Percentiles rank a stretch among this genome's conserved stretches.
These are phyloP conservation scores for Aspergillus phoenicis DNA, from an alignment of 2,329 filamentous ascomycete genomes.

Conservation along the genomic window DNA sequence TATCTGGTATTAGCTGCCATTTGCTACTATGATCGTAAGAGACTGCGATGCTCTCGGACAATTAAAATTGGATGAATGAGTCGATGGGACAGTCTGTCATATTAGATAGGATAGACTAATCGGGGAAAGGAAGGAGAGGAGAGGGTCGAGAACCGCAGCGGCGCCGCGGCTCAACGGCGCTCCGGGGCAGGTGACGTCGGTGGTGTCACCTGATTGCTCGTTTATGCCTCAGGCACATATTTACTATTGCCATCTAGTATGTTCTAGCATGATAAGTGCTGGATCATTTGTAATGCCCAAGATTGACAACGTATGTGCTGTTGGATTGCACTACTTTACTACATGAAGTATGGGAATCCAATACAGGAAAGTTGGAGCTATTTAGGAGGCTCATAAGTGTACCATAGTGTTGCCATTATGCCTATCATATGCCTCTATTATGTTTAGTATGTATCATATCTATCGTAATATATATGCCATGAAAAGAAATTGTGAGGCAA, in stretches of 20 bases:
- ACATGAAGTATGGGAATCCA: no score
- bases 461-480: conserved; percentile 16
- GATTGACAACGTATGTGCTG: no score
- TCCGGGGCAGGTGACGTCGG: conserved; percentile 17
- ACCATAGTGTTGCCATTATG: background rate
- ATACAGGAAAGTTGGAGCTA: no score
- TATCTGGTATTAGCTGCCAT: conserved; percentile 84
- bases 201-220: conserved; percentile 5
- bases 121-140: background rate
- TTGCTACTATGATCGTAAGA: background rate
- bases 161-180: background rate
- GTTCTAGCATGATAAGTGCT: no score
- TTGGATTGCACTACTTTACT: background rate
- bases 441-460: conserved; percentile 13
- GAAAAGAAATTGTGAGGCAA: background rate
- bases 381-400: no score
- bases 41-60: background rate
- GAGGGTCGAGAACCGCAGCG: background rate
- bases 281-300: no score
- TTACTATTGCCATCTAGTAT: no score
- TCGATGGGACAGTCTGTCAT: background rate
- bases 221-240: background rate
- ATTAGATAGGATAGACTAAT: background rate
- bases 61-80: background rate
- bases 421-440: background rate